Evolutionary conservation across 1,139 yeast species (phyloP).

Genomic region (Saccharomyces hybrid): DNA sequence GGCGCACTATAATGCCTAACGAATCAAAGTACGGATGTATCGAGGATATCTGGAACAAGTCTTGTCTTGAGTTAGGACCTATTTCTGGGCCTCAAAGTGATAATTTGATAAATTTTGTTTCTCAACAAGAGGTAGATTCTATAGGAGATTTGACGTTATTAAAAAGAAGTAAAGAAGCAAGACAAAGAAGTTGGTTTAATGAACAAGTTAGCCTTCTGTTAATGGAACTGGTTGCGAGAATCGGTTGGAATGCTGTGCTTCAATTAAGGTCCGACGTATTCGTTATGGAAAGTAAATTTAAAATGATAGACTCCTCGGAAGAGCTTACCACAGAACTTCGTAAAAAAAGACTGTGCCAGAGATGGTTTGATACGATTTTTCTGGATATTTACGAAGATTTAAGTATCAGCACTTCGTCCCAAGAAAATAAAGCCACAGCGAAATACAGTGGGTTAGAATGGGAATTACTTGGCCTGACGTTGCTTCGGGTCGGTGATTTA

Average conservation of each 20-base stretch:
- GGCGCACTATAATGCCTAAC: conserved; percentile 60
- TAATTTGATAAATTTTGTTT: conserved; percentile 33
- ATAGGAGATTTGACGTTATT: conserved; percentile 57
- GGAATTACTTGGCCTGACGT: conserved; percentile 80
- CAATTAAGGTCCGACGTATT: conserved; percentile 73
- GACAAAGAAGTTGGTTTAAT: conserved; percentile 66
- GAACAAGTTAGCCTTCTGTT: conserved; percentile 60
- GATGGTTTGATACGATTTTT: conserved; percentile 85
- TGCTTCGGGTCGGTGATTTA: conserved; percentile 65
- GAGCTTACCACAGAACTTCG: conserved; percentile 32
- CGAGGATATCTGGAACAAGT: conserved; percentile 41
- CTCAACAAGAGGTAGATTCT: conserved; percentile 35
- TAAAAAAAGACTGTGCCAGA: conserved; percentile 76
- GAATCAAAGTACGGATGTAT: conserved; percentile 58
- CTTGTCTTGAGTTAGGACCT: conserved; percentile 33
- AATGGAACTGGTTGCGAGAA: conserved; percentile 46
- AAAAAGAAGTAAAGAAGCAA: conserved; percentile 63
- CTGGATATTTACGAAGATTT: conserved; percentile 81
- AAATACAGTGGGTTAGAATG: conserved; percentile 78
- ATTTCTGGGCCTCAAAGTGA: conserved; percentile 52
- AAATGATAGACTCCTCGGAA: conserved; percentile 40
- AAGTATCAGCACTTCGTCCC: conserved; percentile 53
- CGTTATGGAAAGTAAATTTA: conserved; percentile 66
- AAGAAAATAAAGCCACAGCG: conserved; percentile 40
- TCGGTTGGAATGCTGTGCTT: conserved; percentile 86